Evolutionary conservation across 164 flowering plant genomes (phyloP), one percentile per base, ranked within the genome.

Genomic region (Amborella trichopoda): DNA sequence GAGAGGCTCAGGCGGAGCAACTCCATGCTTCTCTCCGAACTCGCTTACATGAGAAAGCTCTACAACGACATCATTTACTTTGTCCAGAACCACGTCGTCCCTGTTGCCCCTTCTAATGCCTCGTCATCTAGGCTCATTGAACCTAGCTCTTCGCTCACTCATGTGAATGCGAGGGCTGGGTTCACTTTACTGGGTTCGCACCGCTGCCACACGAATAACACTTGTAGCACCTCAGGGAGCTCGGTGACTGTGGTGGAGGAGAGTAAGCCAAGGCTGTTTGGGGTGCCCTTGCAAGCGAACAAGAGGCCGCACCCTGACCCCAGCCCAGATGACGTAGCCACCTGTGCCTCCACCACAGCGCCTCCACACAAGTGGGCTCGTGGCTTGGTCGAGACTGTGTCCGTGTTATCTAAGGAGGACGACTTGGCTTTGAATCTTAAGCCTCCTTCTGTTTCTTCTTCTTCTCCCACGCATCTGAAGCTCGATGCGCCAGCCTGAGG

Each of bases 11-110:
- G 75, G 32, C 54, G 59, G 34, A 68, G 60, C 20, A 78, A 78
- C 66, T 61, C 55, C 55, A 60, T 78, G 74, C 76, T 78, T 14
- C 17, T 75, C 34, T 75, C 84, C 13, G 80, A 78, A 49, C 70
- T 78, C 10, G 23, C 69, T 20, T 78, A 75, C 67, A 75, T 78
- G 84, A 74, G 68, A 63, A 72, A 47, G 54, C 74, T 78, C 25
- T 78, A 78, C 67, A 70, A 72, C 55, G 84, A 75, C 60, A 78
- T 78, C 4, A 67, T 78, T 41, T 78, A 66, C 65, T 78, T 78
- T 54, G 58, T 78, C 2, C 78, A 78, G 26, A 68, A 72, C 56
- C 76, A 78, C 63, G 84, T 72, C 5, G 65, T 54, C 40, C 65
- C 76, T 17, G 48, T 56, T 23, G 37, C 63, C 16, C 41, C 41